These are phyloP conservation scores for Suillus occidentalis DNA, from an alignment of 768 basidiomycete species.

Conservation along the genomic window DNA sequence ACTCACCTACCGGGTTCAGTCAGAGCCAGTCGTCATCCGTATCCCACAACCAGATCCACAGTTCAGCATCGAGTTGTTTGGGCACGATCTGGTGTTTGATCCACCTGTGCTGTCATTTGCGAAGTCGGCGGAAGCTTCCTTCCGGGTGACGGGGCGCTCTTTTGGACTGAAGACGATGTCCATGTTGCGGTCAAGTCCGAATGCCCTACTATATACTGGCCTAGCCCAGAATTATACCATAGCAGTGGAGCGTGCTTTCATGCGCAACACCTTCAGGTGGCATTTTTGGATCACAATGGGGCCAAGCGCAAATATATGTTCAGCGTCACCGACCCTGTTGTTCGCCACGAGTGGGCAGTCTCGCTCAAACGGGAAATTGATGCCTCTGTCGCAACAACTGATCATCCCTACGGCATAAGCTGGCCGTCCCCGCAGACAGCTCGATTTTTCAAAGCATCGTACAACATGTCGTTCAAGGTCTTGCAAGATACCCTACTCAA, in stretches of 20 bases:
- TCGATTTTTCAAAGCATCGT: constrained; percentile 62
- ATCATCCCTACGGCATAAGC: constrained; percentile 31
- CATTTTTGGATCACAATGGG: constrained; percentile 70
- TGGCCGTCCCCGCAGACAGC: constrained; percentile 39
- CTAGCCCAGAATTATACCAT: constrained; percentile 78
- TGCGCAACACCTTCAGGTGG: constrained; percentile 93
- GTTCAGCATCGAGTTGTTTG: constrained; percentile 79
- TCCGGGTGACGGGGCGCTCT: constrained; percentile 84
- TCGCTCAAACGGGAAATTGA: constrained; percentile 71
- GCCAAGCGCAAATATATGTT: constrained; percentile 90
- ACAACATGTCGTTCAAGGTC: constrained; percentile 76
- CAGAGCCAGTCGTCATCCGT: constrained; percentile 82
- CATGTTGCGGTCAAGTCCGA: constrained; percentile 80
- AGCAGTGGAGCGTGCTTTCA: constrained; percentile 87
- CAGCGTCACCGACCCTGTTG: constrained; percentile 78
- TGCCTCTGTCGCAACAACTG: constrained; percentile 31
- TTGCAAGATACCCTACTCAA: constrained; percentile 82
- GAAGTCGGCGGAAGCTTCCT: constrained; percentile 78
- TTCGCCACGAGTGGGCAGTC: constrained; percentile 72
- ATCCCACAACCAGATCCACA: constrained; percentile 85
- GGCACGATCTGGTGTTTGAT: constrained; percentile 87
- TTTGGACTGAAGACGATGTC: constrained; percentile 83
- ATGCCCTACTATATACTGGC: constrained; percentile 80
- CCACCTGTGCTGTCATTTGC: constrained; percentile 81
- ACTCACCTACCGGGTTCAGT: constrained; percentile 85